Evolutionary conservation across 352 stramenopile genomes (phyloP), one percentile per base, ranked within the genome.

Genomic region (Pythium rhizo-oryzae): DNA sequence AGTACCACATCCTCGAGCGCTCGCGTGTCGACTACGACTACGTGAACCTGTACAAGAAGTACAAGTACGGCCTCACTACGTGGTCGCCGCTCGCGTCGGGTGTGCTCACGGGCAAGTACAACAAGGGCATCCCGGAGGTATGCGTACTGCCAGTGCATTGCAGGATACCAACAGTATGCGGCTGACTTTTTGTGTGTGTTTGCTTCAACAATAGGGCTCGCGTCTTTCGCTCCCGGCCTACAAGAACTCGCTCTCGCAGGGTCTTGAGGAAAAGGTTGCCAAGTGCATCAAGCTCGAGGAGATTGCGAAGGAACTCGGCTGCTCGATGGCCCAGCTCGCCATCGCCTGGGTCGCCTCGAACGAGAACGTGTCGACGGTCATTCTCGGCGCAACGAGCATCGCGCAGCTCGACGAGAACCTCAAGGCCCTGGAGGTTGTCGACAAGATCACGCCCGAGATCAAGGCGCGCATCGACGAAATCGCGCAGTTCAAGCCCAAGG

Each of bases 1-100:
- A 91, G 68, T 92, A 92, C 72, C 67, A 90, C 54, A 78, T 91
- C 46, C 73, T 90, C 44, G 70, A 91, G 44, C 80, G 84, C 41
- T 82, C 84, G 24, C 71, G 77, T 25, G 76, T 81, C 8, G 82
- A 92, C 59, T 82, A 87, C 39, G 74, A 81, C 44, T 82, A 77
- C 15, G 69, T 72, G 18, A 83, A 90, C 49, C 69, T 94, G 73
- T 92, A 91, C 79, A 82, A 79, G 59, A 80, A 78, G 54, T 91
- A 87, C 59, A 75, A 76, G 35, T 79, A 91, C 25, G 84, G 81
- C 7, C 49, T 55, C 49, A 55, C 49, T 23, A 39, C 49, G 49
- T 55, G 49, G 49, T 55, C 49, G 24, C 81, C 82, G 4, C 75
- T 93, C 12, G 78, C 70, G 8, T 81, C 75, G n/a, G 84, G 83